phyloP scores from a whole-genome alignment of 2,329 filamentous ascomycete species.

The Basipetospora chlamydospora region DNA sequence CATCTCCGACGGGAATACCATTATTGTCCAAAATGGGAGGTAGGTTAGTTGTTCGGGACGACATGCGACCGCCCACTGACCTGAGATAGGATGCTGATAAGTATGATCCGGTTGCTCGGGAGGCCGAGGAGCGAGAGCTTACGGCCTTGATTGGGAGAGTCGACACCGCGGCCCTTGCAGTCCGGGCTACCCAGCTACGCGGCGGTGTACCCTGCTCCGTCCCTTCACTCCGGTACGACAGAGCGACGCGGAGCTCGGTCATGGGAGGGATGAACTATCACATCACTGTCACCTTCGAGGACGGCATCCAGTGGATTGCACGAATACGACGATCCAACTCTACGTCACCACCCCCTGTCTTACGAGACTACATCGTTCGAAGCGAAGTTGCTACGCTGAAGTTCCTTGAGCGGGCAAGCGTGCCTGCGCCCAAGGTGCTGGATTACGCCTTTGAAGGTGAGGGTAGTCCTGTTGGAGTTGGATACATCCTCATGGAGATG shows the following conservation, averaged over 20 bases:
- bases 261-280: conserved; percentile 33
- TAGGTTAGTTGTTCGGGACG: conserved; percentile 11
- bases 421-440: conserved; percentile 22
- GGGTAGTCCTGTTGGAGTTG: conserved; percentile 20
- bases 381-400: conserved; percentile 26
- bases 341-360: conserved; percentile 20
- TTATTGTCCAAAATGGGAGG: conserved; percentile 21
- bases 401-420: conserved; percentile 20
- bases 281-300: conserved; percentile 25
- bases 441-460: conserved; percentile 18
- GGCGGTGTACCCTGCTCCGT: conserved; percentile 20
- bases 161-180: conserved; percentile 20
- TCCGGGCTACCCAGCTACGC: conserved; percentile 20
- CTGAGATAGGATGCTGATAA: conserved; percentile 17
- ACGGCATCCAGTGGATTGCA: conserved; percentile 26
- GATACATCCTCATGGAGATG: conserved; percentile 28
- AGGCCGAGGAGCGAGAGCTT: conserved; percentile 21
- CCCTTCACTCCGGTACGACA: conserved; percentile 21
- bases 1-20: conserved; percentile 20
- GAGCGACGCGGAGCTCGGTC: conserved; percentile 17
- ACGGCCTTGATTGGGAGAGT: conserved; percentile 18
- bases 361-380: conserved; percentile 20
- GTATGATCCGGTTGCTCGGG: conserved; percentile 18
- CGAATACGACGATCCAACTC: conserved; percentile 24
- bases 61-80: conserved; percentile 8